Evolutionary conservation across 2,329 filamentous ascomycete species (phyloP).

Genomic region (Venturia aucupariae): DNA sequence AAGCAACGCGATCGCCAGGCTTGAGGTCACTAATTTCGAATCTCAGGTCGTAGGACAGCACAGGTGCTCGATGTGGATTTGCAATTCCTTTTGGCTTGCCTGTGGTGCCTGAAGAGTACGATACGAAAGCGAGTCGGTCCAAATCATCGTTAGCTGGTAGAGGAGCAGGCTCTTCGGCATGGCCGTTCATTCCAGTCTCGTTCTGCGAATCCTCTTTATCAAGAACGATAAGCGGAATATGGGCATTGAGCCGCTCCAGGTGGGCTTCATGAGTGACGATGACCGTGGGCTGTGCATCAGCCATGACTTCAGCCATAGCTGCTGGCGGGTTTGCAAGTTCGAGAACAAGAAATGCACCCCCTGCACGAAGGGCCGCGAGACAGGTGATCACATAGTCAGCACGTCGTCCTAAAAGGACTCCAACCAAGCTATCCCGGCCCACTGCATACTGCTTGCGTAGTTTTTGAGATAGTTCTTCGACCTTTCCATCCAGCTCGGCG

Average conservation of each 20-base stretch:
- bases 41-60: slow-evolving; percentile 64
- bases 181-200: slow-evolving; percentile 21
- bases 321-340: slow-evolving; percentile 70
- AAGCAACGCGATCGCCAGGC: slow-evolving; percentile 70
- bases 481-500: slow-evolving; percentile 58
- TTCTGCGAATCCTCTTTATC: slow-evolving; percentile 35
- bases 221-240: slow-evolving; percentile 55
- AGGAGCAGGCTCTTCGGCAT: slow-evolving; percentile 36
- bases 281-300: slow-evolving; percentile 63
- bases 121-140: slow-evolving; percentile 69
- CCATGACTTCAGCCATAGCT: slow-evolving; percentile 64
- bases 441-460: slow-evolving; percentile 57
- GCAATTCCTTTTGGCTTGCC: slow-evolving; percentile 75
- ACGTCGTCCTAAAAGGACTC: slow-evolving; percentile 65
- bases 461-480: slow-evolving; percentile 53
- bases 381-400: slow-evolving; percentile 73
- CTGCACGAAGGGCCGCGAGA: slow-evolving; percentile 66
- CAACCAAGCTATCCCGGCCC: slow-evolving; percentile 63
- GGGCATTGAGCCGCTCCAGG: slow-evolving; percentile 53
- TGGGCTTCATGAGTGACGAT: slow-evolving; percentile 60
- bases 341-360: slow-evolving; percentile 70
- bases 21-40: slow-evolving; percentile 60
- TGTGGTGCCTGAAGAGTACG: slow-evolving; percentile 70
- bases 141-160: slow-evolving; percentile 58
- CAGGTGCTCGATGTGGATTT: slow-evolving; percentile 65